Evolutionary conservation across 768 basidiomycete species (phyloP), one percentile per base, ranked within the genome.

Genomic region (Amanita pallidorosea): DNA sequence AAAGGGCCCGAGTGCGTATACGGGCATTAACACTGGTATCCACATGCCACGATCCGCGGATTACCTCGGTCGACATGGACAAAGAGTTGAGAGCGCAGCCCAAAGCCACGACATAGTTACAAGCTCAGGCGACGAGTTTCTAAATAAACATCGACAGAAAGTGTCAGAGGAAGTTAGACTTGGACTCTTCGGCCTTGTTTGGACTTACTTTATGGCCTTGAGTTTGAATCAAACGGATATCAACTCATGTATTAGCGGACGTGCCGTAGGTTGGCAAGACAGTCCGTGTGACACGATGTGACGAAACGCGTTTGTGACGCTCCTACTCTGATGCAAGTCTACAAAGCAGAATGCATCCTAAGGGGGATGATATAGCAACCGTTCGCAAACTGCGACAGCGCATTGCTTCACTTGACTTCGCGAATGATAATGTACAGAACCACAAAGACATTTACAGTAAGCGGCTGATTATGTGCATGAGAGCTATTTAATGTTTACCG

Each of bases 271-370:
- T 29, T 29, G 7, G 8, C 27, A 29, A 31, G 31, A 31, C 1
- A 12, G 25, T 27, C 6, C 25, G 15, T 53, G 46, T 36, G 47
- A 55, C 44, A 40, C 35, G 18, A n/a, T 49, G 55, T 56, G 55
- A 56, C 53, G 33, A 27, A 49, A 34, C 55, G 55, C 44, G 53
- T 48, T 27, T 11, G 55, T 53, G 49, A 55, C 45, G 41, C 22
- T 15, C 9, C 20, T 27, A 18, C 2, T n/a, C 31, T 5, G 13
- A 18, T 31, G 18, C 34, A 37, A n/a, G n/a, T n/a, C n/a, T n/a
- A n/a, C 17, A 47, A 11, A 18, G 11, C 20, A 35, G 40, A 42
- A 49, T 49, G 49, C 40, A 49, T 23, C 38, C 49, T n/a, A 51
- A 15, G 31, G 35, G 25, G 3, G 42, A 51, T 31, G 41, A 36